Conservation (phyloP, 257 asterid genomes). For the Nicotiana paniculata region DNA sequence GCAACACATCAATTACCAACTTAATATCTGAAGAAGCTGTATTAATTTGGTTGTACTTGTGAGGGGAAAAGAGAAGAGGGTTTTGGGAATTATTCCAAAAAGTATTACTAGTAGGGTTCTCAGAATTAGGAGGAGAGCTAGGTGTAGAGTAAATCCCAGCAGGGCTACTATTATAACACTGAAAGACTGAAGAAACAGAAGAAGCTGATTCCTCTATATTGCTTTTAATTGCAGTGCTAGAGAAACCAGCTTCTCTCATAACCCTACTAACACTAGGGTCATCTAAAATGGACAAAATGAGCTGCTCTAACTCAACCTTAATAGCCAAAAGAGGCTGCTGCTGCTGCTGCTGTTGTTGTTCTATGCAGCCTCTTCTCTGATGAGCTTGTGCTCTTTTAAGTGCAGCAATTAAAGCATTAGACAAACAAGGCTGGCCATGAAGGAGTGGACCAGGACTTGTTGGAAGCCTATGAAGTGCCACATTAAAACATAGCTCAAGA, state of each 20-base stretch:
- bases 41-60: constrained; percentile 12
- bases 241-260: constrained; percentile 87
- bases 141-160: constrained; percentile 76
- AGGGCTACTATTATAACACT: constrained; percentile 38
- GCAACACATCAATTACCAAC: constrained; percentile 32
- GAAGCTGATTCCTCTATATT: constrained; percentile 35
- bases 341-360: constrained; percentile 52
- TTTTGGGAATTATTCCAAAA: constrained; percentile 30
- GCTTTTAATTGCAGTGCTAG: constrained; percentile 50
- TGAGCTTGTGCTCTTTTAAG: constrained; percentile 78
- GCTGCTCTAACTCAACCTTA: constrained; percentile 73
- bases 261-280: constrained; percentile 87
- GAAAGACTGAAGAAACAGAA: constrained; percentile 38
- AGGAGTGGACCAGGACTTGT: constrained; percentile 53
- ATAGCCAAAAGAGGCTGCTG: constrained; percentile 42
- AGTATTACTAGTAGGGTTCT: constrained; percentile 12
- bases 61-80: constrained; percentile 35
- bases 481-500: constrained; percentile 82
- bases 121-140: constrained; percentile 48
- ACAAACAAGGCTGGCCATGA: constrained; percentile 66
- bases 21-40: constrained; percentile 21
- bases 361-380: constrained; percentile 64
- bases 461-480: constrained; percentile 81
- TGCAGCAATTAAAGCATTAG: constrained; percentile 79
- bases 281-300: constrained; percentile 63